phyloP scores from a whole-genome alignment of 345 rosid species.

The Trapa incisa region DNA sequence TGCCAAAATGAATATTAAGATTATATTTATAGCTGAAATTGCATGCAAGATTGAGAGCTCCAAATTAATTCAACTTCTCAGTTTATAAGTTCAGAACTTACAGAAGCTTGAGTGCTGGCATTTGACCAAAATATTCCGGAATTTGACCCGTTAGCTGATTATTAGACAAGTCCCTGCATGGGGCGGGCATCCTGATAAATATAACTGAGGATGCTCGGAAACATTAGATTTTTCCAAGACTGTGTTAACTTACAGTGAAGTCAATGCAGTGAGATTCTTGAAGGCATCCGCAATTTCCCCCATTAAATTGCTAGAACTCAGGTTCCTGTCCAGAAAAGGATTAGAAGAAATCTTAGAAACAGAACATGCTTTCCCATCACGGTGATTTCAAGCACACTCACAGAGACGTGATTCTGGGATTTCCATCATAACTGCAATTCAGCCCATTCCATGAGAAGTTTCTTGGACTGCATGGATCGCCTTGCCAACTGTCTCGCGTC shows the following conservation, averaged over 20 bases:
- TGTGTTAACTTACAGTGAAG: slow-evolving; percentile 16
- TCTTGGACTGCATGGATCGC: slow-evolving; percentile 21
- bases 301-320: slow-evolving; percentile 19
- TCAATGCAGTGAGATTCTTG: slow-evolving; percentile 11
- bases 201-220: background rate
- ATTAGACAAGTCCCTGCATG: slow-evolving; percentile 24
- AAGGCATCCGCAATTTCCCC: slow-evolving; percentile 16
- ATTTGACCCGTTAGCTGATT: slow-evolving; percentile 19
- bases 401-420: slow-evolving; percentile 26
- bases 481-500: slow-evolving; percentile 16
- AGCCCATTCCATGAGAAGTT: slow-evolving; percentile 14
- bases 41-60: background rate
- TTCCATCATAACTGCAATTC: slow-evolving; percentile 5
- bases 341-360: background rate
- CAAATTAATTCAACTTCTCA: background rate
- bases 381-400: slow-evolving; percentile 5
- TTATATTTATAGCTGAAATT: background rate
- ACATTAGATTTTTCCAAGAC: too few species aligned
- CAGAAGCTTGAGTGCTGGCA: slow-evolving; percentile 18
- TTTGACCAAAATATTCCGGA: slow-evolving; percentile 17
- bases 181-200: background rate
- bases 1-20: background rate
- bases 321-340: slow-evolving; percentile 10
- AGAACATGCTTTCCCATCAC: background rate
- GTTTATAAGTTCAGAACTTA: slow-evolving; percentile 7